These are phyloP conservation scores for Cyclaneusma minus DNA, from an alignment of 2,329 filamentous ascomycete genomes.

Conservation along the genomic window DNA sequence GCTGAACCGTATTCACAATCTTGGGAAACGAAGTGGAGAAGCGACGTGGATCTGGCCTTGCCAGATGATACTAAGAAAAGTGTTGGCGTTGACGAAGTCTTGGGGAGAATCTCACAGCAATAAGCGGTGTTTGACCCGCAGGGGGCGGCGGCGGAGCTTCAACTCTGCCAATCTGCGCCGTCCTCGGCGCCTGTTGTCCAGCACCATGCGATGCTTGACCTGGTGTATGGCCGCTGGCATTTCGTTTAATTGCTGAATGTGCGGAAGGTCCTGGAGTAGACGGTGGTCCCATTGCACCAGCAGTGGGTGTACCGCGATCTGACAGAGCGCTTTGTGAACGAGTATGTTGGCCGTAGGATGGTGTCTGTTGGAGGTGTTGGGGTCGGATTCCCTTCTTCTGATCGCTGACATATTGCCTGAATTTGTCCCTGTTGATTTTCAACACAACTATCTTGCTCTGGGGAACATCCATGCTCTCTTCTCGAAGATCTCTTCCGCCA, in stretches of 20 bases:
- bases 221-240: constrained; percentile 15
- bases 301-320: constrained; percentile 31
- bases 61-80: too few relatives aligned
- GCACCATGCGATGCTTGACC: constrained; percentile 26
- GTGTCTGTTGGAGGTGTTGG: constrained; percentile 22
- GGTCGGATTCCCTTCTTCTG: constrained; percentile 27
- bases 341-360: constrained; percentile 26
- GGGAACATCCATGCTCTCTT: constrained; percentile 64
- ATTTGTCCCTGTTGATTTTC: constrained; percentile 54
- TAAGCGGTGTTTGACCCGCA: constrained; percentile 36
- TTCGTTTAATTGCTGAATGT: constrained; percentile 11
- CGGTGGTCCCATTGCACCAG: constrained; percentile 37
- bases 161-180: constrained; percentile 50
- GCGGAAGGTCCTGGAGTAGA: constrained; percentile 20
- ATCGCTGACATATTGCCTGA: constrained; percentile 49
- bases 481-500: constrained; percentile 48
- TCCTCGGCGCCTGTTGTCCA: too few relatives aligned
- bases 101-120: constrained; percentile 38
- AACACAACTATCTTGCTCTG: constrained; percentile 56
- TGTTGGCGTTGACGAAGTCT: constrained; percentile 1
- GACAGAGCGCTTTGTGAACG: constrained; percentile 26
- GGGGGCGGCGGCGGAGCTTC: constrained; percentile 47
- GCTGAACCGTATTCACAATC: too few relatives aligned
- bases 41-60: too few relatives aligned
- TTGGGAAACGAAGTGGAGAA: too few relatives aligned